phyloP scores from a whole-genome alignment of 2,329 filamentous ascomycete species.

The Passalora sequoiae region DNA sequence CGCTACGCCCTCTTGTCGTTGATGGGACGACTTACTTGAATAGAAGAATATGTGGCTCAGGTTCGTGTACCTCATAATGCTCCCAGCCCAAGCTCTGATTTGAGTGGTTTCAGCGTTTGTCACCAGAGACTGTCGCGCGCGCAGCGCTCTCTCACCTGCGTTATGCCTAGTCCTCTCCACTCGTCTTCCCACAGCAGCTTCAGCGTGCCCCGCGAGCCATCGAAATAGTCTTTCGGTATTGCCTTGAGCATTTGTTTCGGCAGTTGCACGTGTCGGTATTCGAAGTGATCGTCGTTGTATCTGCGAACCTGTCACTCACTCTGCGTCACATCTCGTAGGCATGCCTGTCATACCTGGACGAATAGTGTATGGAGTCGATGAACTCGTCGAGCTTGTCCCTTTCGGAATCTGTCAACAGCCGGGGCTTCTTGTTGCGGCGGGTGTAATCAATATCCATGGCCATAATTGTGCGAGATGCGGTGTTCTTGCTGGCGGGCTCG shows the following conservation, averaged over 20 bases:
- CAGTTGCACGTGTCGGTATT: slow-evolving; percentile 96
- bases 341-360: slow-evolving; percentile 62
- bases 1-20: too few species aligned
- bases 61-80: slow-evolving; percentile 98
- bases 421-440: slow-evolving; percentile 80
- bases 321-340: background rate
- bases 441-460: slow-evolving; percentile 67
- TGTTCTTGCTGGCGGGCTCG: too few species aligned
- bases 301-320: slow-evolving; percentile 44
- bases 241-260: slow-evolving; percentile 97
- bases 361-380: slow-evolving; percentile 92
- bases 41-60: slow-evolving; percentile 93
- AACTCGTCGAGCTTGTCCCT: slow-evolving; percentile 82
- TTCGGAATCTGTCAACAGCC: slow-evolving; percentile 74
- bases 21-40: slow-evolving; percentile 73
- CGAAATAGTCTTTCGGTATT: slow-evolving; percentile 92
- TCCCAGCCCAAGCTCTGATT: slow-evolving; percentile 92
- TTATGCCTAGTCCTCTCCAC: slow-evolving; percentile 95
- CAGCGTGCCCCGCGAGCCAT: slow-evolving; percentile 79
- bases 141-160: slow-evolving; percentile 83
- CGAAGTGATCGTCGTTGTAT: slow-evolving; percentile 87
- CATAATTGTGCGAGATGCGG: too few species aligned
- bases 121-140: too few species aligned
- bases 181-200: slow-evolving; percentile 98
- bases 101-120: background rate